Conservation (phyloP, 805 yeast genomes). For the Teunomyces atbi region DNA sequence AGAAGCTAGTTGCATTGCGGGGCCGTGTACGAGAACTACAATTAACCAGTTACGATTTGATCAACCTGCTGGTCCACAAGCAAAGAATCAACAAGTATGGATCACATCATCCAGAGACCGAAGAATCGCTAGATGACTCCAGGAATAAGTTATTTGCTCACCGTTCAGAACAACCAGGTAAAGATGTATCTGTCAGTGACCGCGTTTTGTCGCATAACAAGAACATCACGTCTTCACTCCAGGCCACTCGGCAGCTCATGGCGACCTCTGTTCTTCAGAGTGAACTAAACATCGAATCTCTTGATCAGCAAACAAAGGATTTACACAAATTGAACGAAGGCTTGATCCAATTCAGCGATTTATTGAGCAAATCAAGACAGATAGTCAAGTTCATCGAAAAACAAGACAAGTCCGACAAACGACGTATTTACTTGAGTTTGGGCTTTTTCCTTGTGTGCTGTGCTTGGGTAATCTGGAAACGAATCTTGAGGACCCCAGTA, state of each 20-base stretch:
- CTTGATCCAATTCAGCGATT: constrained; percentile 38
- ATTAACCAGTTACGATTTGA: constrained; percentile 22
- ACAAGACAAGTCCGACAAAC: constrained; percentile 48
- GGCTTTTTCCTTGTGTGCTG: constrained; percentile 47
- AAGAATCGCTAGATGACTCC: neutral
- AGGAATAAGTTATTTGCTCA: constrained; percentile 23
- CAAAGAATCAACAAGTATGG: constrained; percentile 28
- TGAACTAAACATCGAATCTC: constrained; percentile 47
- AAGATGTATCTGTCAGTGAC: constrained; percentile 27
- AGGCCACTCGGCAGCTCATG: constrained; percentile 47
- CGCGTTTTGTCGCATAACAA: constrained; percentile 46
- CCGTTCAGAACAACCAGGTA: constrained; percentile 10
- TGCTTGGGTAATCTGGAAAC: constrained; percentile 49
- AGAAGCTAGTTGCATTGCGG: constrained; percentile 21
- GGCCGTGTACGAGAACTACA: constrained; percentile 28
- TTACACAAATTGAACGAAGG: constrained; percentile 40
- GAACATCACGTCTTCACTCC: constrained; percentile 45
- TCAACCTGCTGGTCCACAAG: constrained; percentile 28
- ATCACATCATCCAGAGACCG: neutral
- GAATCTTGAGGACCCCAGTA: constrained; percentile 47
- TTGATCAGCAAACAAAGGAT: constrained; percentile 46
- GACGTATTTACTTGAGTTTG: constrained; percentile 47
- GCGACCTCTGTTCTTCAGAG: constrained; percentile 50
- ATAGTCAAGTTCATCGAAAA: constrained; percentile 52
- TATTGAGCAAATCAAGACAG: constrained; percentile 42